phyloP scores from a whole-genome alignment of 2,329 filamentous ascomycete genomes.

The Venturia oleaginea region DNA sequence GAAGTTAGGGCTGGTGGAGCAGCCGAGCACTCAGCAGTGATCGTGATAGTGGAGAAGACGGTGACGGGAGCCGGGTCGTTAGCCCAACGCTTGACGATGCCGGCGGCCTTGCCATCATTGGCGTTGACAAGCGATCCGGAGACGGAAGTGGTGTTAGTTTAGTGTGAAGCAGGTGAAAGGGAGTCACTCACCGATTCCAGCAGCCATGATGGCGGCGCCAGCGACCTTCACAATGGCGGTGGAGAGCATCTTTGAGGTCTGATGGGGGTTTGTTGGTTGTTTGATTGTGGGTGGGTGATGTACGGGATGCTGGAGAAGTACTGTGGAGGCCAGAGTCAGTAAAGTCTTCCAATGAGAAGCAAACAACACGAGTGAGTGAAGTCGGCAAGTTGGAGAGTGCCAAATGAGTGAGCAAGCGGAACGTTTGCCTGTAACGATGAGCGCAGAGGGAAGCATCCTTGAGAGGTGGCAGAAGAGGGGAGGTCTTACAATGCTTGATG shows the following conservation, averaged over 20 bases:
- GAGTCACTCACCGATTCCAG: neutral
- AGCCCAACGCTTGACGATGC: neutral
- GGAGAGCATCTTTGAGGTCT: neutral
- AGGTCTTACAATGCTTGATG: neutral
- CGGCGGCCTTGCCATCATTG: neutral
- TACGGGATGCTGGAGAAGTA: slow-evolving; percentile 4
- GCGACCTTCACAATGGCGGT: neutral
- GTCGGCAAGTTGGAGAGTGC: neutral
- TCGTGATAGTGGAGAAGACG: neutral
- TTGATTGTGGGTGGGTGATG: slow-evolving; percentile 1
- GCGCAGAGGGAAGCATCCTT: neutral
- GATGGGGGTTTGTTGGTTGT: neutral
- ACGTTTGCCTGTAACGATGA: neutral
- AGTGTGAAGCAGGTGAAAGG: neutral
- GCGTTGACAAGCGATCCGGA: neutral
- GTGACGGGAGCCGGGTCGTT: neutral
- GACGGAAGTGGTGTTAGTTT: neutral
- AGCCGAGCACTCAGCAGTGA: neutral
- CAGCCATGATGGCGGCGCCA: neutral
- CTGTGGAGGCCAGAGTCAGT: neutral
- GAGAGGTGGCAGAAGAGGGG: neutral
- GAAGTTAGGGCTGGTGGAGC: neutral
- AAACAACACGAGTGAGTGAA: neutral
- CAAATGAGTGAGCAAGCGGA: neutral
- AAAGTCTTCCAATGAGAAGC: neutral